Conservation (phyloP, 768 basidiomycete genomes). For the Xerocomus potaroensis region DNA sequence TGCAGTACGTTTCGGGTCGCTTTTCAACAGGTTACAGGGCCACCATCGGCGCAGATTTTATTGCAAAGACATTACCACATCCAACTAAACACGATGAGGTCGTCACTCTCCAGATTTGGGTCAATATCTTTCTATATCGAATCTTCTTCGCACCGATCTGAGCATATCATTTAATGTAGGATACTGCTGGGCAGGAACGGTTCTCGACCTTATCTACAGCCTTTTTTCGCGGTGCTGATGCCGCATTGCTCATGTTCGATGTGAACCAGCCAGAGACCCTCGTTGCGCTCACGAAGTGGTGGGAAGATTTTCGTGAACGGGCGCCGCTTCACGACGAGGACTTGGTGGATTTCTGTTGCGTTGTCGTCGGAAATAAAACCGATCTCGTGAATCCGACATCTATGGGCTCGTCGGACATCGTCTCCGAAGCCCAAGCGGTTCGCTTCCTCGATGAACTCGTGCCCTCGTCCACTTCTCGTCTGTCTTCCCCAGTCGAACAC, state of each 20-base stretch:
- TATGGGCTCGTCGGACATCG: constrained; percentile 15
- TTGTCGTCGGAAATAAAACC: constrained; percentile 74
- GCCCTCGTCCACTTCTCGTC: constrained; percentile 30
- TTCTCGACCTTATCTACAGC: constrained; percentile 79
- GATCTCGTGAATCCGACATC: constrained; percentile 40
- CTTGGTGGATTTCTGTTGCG: constrained; percentile 59
- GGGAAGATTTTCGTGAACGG: constrained; percentile 65
- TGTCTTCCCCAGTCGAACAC: constrained; percentile 10
- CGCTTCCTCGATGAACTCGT: constrained; percentile 56
- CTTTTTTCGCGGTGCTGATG: constrained; percentile 84
- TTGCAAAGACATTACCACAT: constrained; percentile 67
- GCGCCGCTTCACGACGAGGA: constrained; percentile 68
- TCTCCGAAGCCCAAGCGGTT: constrained; percentile 43
- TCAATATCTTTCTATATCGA: constrained; percentile 23
- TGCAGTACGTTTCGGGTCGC: constrained; percentile 68
- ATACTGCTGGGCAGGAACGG: constrained; percentile 85
- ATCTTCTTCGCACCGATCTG: constrained; percentile 3
- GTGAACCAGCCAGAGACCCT: constrained; percentile 65
- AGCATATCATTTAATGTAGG: constrained; percentile 37
- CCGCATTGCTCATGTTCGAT: constrained; percentile 77
- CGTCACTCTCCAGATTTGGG: constrained; percentile 70
- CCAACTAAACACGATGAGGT: constrained; percentile 49
- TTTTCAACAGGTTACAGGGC: constrained; percentile 78
- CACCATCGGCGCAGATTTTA: constrained; percentile 89
- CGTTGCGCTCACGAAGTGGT: constrained; percentile 63